Conservation (phyloP, 768 basidiomycete species). For the Coprinellus micaceus region DNA sequence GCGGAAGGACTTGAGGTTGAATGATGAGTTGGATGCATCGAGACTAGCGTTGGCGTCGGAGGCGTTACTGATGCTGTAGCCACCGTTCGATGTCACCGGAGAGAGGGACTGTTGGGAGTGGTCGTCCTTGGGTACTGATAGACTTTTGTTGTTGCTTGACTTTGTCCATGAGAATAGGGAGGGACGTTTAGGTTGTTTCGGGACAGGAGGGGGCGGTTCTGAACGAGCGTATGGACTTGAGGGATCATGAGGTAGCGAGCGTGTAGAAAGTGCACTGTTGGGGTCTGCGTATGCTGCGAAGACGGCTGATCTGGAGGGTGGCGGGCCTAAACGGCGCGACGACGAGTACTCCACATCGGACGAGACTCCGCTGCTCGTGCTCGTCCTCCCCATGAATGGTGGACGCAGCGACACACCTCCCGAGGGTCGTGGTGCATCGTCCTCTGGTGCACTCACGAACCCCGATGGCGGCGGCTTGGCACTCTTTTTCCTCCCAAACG, state of each 20-base stretch:
- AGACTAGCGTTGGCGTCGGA: slow-evolving; percentile 12
- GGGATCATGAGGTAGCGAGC: slow-evolving; percentile 55
- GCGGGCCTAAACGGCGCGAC: slow-evolving; percentile 48
- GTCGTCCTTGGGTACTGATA: slow-evolving; percentile 19
- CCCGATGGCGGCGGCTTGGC: slow-evolving; percentile 11
- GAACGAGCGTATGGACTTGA: slow-evolving; percentile 1
- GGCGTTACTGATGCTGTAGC: too few relatives aligned
- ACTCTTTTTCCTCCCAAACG: slow-evolving; percentile 37
- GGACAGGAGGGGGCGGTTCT: slow-evolving; percentile 23
- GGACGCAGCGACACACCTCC: slow-evolving; percentile 36
- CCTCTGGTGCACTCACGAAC: slow-evolving; percentile 13
- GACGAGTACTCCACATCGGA: slow-evolving; percentile 45
- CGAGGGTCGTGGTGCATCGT: slow-evolving; percentile 16
- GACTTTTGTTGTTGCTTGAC: slow-evolving; percentile 24
- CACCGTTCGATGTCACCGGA: too few relatives aligned
- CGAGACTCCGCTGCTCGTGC: slow-evolving; percentile 29
- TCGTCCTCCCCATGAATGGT: slow-evolving; percentile 26
- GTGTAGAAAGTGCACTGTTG: slow-evolving; percentile 51
- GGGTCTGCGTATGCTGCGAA: slow-evolving; percentile 59
- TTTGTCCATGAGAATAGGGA: slow-evolving; percentile 33
- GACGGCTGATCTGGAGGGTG: slow-evolving; percentile 61
- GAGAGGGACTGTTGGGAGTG: slow-evolving; percentile 18
- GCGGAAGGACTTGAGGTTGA: slow-evolving; percentile 73
- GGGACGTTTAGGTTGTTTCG: slow-evolving; percentile 31
- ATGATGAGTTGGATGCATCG: too few relatives aligned